Evolutionary conservation across 2,329 filamentous ascomycete genomes (phyloP), one percentile per base, ranked within the genome.

Genomic region (Trichoderma simmonsii): DNA sequence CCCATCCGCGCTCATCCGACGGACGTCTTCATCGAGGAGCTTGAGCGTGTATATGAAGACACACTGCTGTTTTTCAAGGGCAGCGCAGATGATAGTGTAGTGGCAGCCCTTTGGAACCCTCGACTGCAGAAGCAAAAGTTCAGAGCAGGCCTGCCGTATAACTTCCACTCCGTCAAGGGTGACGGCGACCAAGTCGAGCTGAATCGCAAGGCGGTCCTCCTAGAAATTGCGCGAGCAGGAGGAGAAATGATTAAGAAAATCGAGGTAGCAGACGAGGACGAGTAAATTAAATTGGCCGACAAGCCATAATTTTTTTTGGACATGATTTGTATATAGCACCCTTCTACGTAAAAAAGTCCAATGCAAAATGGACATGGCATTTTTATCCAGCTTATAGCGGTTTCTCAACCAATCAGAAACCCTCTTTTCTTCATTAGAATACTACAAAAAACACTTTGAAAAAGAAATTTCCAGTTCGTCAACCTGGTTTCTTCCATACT

Each of bases 31-130:
- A 81, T 94, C 18, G 81, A 85, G 18, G 93, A 96, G 77, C 83
- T 98, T 14, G 85, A 89, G 74, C 83, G 82, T 4, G 80, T 89
- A 2, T 98, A 94, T 78, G 87, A 87, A 4, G 87, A 90, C 43
- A 88, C 89, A 3, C 83, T 97, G 39, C 83, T 98, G 2, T 93
- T 98, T 81, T 98, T 98, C 84, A 87, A 90, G 74, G 91, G 94
- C 36, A 85, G 85, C 1, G 84, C 85, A 2, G 86, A 90, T 28
- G 85, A 89, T 71, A 78, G 77, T 24, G 79, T 89, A 8, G 85
- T 92, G 15, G 86, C 86, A 2, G 87, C 84, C 21, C 84, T 90
- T 60, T 91, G 89, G 89, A 88, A 87, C 70, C 87, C 87, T 2
- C 84, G 84, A 74, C 75, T 88, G 72, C 84, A 84, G 74, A 73